Evolutionary conservation across 768 basidiomycete genomes (phyloP), one percentile per base, ranked within the genome.

Genomic region (Leccinum longicurvipes): DNA sequence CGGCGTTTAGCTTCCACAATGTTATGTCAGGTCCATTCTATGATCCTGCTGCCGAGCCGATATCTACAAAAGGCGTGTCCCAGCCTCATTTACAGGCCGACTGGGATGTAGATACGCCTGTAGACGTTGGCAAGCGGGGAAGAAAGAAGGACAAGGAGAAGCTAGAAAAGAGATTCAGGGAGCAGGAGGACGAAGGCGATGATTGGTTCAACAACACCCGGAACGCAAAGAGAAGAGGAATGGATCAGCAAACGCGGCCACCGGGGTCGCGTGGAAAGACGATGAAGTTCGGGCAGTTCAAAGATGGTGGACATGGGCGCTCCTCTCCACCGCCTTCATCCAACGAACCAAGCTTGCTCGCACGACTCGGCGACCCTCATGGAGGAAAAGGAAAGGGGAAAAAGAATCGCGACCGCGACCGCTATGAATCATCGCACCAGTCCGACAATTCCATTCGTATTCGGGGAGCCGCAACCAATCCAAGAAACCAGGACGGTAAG

Each of bases 1-100:
- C 87, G 8, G 89, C 89, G 4, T 91, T 91, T 69, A 80, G 88
- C 63, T 67, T 66, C 27, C 75, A 82, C 63, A 88, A 87, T 64
- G 72, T 79, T 23, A 74, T 78, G 52, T 76, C 78, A 0, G 87
- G 89, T 1, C 90, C 90, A 7, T 92, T 90, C 71, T 80, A 75
- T 50, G 78, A 82, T 58, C 74, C 76, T 4, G 64, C 66, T 56
- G 59, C 72, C 14, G 72, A 75, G 29, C 65, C 67, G 1, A 52
- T 69, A 27, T 54, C 61, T 10, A 63, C 74, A 47, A 68, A 62
- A 55, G 77, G 76, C 25, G 65, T 64, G 9, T 72, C 70, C 31
- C 62, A 66, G 50, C 51, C 54, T 25, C 27, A 32, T 44, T 68
- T 79, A 39, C 71, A 73, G 0, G 78, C 79, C 27, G 73, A 76